Base-by-base conservation (phyloP, 1,284 basidiomycete species). In the Austroboletus niveus region DNA sequence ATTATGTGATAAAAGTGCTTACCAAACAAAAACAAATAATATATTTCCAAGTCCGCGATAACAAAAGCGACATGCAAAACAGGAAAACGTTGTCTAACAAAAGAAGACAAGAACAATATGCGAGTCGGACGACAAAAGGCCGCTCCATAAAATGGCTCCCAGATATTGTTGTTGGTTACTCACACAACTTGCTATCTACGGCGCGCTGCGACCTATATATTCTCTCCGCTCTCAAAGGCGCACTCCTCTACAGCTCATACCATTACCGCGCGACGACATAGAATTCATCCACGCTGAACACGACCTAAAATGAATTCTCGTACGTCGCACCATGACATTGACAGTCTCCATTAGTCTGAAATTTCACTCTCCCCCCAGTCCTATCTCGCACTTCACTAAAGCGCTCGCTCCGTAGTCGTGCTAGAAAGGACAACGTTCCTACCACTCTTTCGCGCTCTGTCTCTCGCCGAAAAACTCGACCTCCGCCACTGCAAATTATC, bases 401-500 rank as follows among this genome's bases (percentile, higher is more conserved):
- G 45, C 64, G 64, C 39, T 57, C 57, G n/a, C 9, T 56, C 38
- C 65, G 55, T 38, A 61, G 54, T 41, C 60, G 55, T 24, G 47
- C 55, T 38, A 57, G 60, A 49, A 69, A 66, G 48, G 41, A 53
- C 11, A 22, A 44, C 9, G 30, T 53, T 6, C 55, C 62, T 32
- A 15, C 8, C 8, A 40, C 27, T 15, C 46, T 45, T 35, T 40
- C 60, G 17, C 48, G 43, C 36, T 48, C 54, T 20, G 51, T 55
- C 3, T 14, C 14, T 39, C 45, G 48, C 24, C 59, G 38, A 29
- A 64, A 57, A 48, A 47, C 49, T 6, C 54, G 66, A 47, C 65
- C 64, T n/a, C 61, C 62, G 8, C 65, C 64, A 20, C 66, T 67
- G 29, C 63, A 70, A 48, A 64, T 69, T 39, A 67, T 70, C 10